Conservation (phyloP, 2,329 filamentous ascomycete genomes). For the Hymenoscyphus albidus region DNA sequence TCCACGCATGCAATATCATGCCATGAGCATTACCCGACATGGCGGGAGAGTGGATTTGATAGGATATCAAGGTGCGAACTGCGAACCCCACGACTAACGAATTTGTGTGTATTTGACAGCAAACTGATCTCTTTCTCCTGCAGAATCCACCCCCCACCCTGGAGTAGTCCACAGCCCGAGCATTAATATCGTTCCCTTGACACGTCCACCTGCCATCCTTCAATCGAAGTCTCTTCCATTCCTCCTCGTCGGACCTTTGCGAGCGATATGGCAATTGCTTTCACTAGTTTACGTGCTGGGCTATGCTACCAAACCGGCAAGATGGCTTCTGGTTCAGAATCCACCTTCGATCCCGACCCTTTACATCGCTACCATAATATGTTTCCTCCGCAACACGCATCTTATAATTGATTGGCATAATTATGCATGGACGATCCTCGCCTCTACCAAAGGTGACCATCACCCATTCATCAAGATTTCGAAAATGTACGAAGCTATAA, state of each 20-base stretch:
- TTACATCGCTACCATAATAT: slow-evolving; percentile 67
- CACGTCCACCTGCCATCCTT: slow-evolving; percentile 62
- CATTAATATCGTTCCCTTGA: slow-evolving; percentile 69
- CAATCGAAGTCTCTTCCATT: slow-evolving; percentile 71
- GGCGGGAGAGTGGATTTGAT: slow-evolving; percentile 79
- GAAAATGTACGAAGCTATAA: slow-evolving; percentile 69
- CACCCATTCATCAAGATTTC: slow-evolving; percentile 78
- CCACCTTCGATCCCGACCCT: slow-evolving; percentile 93
- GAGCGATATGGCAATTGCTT: slow-evolving; percentile 78
- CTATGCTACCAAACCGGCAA: slow-evolving; percentile 68
- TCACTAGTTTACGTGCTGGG: slow-evolving; percentile 68
- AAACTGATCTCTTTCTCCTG: slow-evolving; percentile 2
- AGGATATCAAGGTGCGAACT: slow-evolving; percentile 71
- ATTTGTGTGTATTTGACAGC: slow-evolving; percentile 15
- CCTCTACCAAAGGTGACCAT: slow-evolving; percentile 48
- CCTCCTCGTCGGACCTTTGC: slow-evolving; percentile 72
- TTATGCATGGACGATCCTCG: slow-evolving; percentile 92
- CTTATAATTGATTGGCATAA: slow-evolving; percentile 98
- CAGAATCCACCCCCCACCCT: slow-evolving; percentile 77
- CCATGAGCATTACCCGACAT: slow-evolving; percentile 81
- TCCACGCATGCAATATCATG: slow-evolving; percentile 98
- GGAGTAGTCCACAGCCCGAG: slow-evolving; percentile 65
- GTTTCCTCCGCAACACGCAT: slow-evolving; percentile 71
- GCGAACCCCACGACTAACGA: background rate
- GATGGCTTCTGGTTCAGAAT: slow-evolving; percentile 91